Conservation (phyloP, 768 basidiomycete species). For the Mycena vitilis region DNA sequence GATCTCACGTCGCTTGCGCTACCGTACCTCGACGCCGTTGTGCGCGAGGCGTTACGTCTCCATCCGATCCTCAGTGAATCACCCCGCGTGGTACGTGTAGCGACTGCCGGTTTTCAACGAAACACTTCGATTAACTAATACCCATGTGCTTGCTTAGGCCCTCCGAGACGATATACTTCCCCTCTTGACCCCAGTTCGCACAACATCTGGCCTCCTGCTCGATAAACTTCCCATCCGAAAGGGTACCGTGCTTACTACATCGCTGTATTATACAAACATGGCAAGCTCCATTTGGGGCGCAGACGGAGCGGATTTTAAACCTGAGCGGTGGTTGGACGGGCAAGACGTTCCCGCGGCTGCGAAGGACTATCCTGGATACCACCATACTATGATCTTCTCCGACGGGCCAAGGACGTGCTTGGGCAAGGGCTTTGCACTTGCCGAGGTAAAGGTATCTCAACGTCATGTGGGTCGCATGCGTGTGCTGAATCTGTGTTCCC, state of each 20-base stretch:
- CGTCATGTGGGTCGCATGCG: background rate
- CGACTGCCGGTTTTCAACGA: background rate
- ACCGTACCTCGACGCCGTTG: slow-evolving; percentile 34
- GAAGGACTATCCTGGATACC: slow-evolving; percentile 41
- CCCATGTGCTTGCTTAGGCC: slow-evolving; percentile 2
- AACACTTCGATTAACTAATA: background rate
- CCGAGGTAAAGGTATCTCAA: slow-evolving; percentile 42
- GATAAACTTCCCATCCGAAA: slow-evolving; percentile 26
- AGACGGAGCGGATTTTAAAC: slow-evolving; percentile 40
- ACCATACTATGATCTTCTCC: slow-evolving; percentile 42
- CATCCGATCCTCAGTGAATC: slow-evolving; percentile 20
- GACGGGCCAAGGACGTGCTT: slow-evolving; percentile 46
- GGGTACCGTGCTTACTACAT: slow-evolving; percentile 33
- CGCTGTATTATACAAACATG: slow-evolving; percentile 37
- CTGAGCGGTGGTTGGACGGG: slow-evolving; percentile 38
- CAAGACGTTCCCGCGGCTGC: slow-evolving; percentile 24
- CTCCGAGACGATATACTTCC: slow-evolving; percentile 29
- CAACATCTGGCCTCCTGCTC: slow-evolving; percentile 22
- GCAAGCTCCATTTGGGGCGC: slow-evolving; percentile 43
- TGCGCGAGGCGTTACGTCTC: slow-evolving; percentile 29
- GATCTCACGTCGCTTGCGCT: slow-evolving; percentile 16
- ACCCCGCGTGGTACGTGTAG: background rate
- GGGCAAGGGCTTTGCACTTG: slow-evolving; percentile 43
- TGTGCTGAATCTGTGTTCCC: background rate
- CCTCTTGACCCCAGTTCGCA: slow-evolving; percentile 19